These are phyloP conservation scores for Persicaria maculosa DNA, from an alignment of 148 eudicot genomes.

Conservation along the genomic window DNA sequence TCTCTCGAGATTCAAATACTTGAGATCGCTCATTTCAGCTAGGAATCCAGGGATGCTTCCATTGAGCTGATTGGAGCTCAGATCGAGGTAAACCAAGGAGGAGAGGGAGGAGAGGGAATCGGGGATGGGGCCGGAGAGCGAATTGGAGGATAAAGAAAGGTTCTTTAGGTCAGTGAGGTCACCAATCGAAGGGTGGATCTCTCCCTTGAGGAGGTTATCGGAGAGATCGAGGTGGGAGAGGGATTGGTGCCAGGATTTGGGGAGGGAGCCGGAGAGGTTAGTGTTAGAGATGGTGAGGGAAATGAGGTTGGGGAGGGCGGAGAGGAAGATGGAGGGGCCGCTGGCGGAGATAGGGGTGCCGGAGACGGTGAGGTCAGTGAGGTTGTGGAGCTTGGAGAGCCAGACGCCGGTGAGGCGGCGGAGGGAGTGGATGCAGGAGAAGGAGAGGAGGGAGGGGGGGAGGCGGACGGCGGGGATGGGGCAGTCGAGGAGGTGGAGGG, in stretches of 20 bases:
- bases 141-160: constrained; percentile 24
- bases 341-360: constrained; percentile 37
- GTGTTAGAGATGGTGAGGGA: constrained; percentile 40
- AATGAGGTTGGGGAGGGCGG: constrained; percentile 21
- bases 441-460: constrained; percentile 34
- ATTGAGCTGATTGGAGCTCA: constrained; percentile 66
- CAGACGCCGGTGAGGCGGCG: constrained; percentile 27
- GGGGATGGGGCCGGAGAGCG: constrained; percentile 61
- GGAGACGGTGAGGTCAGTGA: constrained; percentile 41
- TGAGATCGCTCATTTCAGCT: constrained; percentile 45
- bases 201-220: constrained; percentile 43
- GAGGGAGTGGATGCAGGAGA: constrained; percentile 33
- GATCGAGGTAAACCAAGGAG: constrained; percentile 48
- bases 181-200: constrained; percentile 43
- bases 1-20: constrained; percentile 62
- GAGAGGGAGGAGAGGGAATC: constrained; percentile 38
- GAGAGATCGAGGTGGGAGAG: constrained; percentile 60
- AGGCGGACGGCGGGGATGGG: constrained; percentile 17
- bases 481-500: constrained; percentile 50
- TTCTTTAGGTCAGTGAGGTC: not conserved
- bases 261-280: constrained; percentile 56
- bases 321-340: constrained; percentile 43
- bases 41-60: constrained; percentile 61
- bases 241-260: constrained; percentile 50
- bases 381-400: constrained; percentile 29